Conservation (phyloP, 139 green algal species). For the Chlorella sp. region DNA sequence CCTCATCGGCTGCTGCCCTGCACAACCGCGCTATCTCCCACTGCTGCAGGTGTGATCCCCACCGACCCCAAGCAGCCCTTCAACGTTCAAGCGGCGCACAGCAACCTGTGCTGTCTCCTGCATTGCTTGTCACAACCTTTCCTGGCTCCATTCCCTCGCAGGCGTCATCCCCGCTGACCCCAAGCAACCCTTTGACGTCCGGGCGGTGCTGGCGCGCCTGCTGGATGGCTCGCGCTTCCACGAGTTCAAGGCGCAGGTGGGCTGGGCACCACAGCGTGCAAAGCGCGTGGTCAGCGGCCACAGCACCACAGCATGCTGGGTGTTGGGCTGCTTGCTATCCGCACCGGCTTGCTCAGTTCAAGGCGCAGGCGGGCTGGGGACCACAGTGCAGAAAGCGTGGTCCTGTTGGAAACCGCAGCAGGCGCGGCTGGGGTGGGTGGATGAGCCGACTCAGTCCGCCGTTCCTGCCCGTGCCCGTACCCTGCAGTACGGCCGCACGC, state of each 20-base stretch:
- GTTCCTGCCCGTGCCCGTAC: too few relatives aligned
- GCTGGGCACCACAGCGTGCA: neutral
- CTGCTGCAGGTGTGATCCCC: too few relatives aligned
- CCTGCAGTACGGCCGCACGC: constrained; percentile 85
- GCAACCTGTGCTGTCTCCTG: neutral
- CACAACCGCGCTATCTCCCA: too few relatives aligned
- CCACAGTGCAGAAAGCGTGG: too few relatives aligned
- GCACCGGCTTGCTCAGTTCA: too few relatives aligned
- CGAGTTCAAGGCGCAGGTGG: constrained; percentile 86
- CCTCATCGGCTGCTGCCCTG: too few relatives aligned
- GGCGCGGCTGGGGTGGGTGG: too few relatives aligned
- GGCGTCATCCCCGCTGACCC: constrained; percentile 72
- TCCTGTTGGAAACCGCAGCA: neutral
- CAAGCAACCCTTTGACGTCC: constrained; percentile 76
- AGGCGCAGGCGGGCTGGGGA: constrained; percentile 58
- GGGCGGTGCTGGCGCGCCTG: constrained; percentile 78
- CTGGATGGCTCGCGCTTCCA: constrained; percentile 89
- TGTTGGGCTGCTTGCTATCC: too few relatives aligned
- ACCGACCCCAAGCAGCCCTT: too few relatives aligned
- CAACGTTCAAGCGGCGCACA: too few relatives aligned
- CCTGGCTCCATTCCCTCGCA: constrained; percentile 1
- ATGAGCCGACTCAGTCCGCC: too few relatives aligned
- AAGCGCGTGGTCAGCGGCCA: neutral
- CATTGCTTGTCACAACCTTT: too few relatives aligned
- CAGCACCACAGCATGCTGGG: neutral